Evolutionary conservation across 371 early-diverging fungal genomes (phyloP).

Genomic region (Enterospora canceri): DNA sequence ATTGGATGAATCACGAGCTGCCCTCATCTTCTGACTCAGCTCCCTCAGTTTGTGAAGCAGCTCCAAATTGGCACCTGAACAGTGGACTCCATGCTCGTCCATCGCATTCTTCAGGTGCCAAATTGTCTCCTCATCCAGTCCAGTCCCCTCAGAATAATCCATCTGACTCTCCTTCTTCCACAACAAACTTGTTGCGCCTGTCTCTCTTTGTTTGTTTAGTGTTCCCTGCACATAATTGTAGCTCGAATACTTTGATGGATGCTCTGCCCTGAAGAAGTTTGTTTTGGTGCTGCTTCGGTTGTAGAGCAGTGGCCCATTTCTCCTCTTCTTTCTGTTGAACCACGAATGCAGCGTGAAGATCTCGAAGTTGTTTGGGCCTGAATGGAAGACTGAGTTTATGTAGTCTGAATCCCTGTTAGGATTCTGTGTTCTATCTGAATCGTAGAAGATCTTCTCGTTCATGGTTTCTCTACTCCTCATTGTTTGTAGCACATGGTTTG

Average conservation of each 20-base stretch:
- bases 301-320: conserved; percentile 43
- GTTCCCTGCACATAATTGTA: conserved; percentile 28
- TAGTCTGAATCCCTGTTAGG: no score
- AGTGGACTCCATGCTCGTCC: conserved; percentile 55
- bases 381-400: background rate
- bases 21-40: background rate
- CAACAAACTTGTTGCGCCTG: conserved; percentile 35
- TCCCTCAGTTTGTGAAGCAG: background rate
- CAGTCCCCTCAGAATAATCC: conserved; percentile 34
- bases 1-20: no score
- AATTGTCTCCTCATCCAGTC: conserved; percentile 50
- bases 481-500: background rate
- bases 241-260: conserved; percentile 38
- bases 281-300: conserved; percentile 23
- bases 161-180: conserved; percentile 39
- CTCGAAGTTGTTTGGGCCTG: background rate
- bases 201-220: conserved; percentile 31
- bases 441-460: no score
- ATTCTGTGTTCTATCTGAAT: no score
- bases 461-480: background rate
- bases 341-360: conserved; percentile 26
- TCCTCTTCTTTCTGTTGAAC: conserved; percentile 52
- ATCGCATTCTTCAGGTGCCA: conserved; percentile 53
- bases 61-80: background rate
- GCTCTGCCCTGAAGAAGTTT: conserved; percentile 15